Evolutionary conservation across 2,329 filamentous ascomycete species (phyloP).

Genomic region (Oidium heveae): DNA sequence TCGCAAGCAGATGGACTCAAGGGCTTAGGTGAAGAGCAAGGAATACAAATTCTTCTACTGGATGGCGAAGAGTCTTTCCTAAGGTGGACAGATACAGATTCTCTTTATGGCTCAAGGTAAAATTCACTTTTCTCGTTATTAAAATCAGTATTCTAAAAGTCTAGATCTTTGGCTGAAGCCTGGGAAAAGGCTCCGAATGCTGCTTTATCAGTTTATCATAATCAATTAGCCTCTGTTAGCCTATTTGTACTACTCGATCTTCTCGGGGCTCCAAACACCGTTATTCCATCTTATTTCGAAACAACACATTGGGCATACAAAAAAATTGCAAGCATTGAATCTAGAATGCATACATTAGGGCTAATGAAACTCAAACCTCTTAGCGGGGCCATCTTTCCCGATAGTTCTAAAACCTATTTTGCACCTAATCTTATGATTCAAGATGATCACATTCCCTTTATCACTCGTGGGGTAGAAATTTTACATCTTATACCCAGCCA

Average conservation of each 20-base stretch:
- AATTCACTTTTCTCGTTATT: not conserved
- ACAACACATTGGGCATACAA: constrained; percentile 87
- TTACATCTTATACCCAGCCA: constrained; percentile 69
- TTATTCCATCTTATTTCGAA: constrained; percentile 63
- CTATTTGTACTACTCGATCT: constrained; percentile 84
- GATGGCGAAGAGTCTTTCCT: constrained; percentile 89
- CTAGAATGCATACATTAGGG: constrained; percentile 39
- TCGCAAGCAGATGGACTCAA: constrained; percentile 35
- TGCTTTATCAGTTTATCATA: constrained; percentile 49
- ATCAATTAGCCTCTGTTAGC: constrained; percentile 51
- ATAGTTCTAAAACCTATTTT: constrained; percentile 26
- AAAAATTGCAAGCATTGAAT: constrained; percentile 48
- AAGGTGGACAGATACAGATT: constrained; percentile 56
- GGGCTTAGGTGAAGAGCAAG: constrained; percentile 47
- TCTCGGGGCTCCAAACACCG: constrained; percentile 43
- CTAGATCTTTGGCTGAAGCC: constrained; percentile 44
- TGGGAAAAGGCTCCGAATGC: constrained; percentile 55
- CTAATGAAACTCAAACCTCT: constrained; percentile 35
- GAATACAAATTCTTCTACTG: constrained; percentile 69
- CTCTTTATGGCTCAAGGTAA: constrained; percentile 65
- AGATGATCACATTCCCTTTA: constrained; percentile 85
- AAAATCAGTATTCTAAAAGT: not conserved
- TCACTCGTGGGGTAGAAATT: constrained; percentile 63
- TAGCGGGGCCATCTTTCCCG: constrained; percentile 35
- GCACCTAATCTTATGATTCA: constrained; percentile 32